A percentile compares a stretch with the other conserved stretches of the same genome.
phyloP scores from a whole-genome alignment of 2,329 filamentous ascomycete species.

The Botrytis pseudocinerea region DNA sequence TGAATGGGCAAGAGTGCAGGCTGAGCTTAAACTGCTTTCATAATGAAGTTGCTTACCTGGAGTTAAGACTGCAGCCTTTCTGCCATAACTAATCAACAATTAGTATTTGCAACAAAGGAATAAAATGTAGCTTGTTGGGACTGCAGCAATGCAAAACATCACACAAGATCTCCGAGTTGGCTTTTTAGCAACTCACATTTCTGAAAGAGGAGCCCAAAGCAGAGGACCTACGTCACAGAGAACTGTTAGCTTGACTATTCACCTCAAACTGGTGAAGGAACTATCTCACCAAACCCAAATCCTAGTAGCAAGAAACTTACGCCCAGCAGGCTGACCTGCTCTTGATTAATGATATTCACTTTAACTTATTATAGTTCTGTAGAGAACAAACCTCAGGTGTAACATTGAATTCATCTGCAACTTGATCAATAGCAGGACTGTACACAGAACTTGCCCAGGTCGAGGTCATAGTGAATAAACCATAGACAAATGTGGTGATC shows the following conservation, averaged over 20 bases:
- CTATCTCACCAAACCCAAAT: conserved; percentile 38
- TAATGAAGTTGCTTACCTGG: conserved; percentile 48
- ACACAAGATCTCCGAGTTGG: neutral
- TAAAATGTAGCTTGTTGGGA: neutral
- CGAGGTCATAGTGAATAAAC: conserved; percentile 40
- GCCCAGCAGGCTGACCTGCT: conserved; percentile 8
- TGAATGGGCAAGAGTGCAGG: too few relatives aligned
- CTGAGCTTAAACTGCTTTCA: neutral
- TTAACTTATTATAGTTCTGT: conserved; percentile 47
- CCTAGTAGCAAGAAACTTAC: conserved; percentile 52
- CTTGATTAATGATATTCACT: conserved; percentile 30
- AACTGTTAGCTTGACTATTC: neutral
- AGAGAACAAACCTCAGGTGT: conserved; percentile 48
- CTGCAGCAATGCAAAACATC: neutral
- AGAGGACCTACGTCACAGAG: conserved; percentile 57
- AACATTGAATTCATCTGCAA: conserved; percentile 42
- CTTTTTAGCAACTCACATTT: conserved; percentile 47
- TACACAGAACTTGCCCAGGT: conserved; percentile 37
- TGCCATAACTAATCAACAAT: conserved; percentile 31
- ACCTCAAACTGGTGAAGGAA: neutral
- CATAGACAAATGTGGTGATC: conserved; percentile 64
- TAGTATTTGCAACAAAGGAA: neutral
- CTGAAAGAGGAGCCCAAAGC: conserved; percentile 63
- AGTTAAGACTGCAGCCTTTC: conserved; percentile 33
- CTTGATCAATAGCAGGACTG: conserved; percentile 30